Evolutionary conservation across 768 basidiomycete species (phyloP), one percentile per base, ranked within the genome.

Genomic region (Tricholoma hemisulphureum): DNA sequence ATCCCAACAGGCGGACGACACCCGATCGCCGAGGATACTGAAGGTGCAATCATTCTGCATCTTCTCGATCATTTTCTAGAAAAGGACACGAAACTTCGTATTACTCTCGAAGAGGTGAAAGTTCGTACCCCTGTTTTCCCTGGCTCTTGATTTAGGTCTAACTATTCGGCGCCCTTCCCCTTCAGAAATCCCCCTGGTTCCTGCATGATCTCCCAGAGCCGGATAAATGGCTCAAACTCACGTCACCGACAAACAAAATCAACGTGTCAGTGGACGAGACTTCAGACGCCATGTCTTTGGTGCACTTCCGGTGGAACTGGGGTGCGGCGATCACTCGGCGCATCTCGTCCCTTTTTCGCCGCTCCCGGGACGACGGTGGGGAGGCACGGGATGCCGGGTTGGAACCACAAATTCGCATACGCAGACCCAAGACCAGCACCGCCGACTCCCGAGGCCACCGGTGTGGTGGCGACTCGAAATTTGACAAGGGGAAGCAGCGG

Each of bases 21-120:
- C 54, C 81, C 81, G 7, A 59, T 58, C 45, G 71, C 69, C 23
- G 71, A 76, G 37, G 67, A 69, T 18, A 75, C 78, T 2, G 84
- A 88, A 58, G 90, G 88, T 0, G 73, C 75, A 13, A 75, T 83
- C 29, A 86, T 91, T 45, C 78, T 95, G 52, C 77, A 83, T 60
- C 74, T 98, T 43, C 76, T 98, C n/a, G 79, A 86, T 49, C 77
- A 79, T 26, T 75, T 98, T 57, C 79, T 98, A 50, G 83, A 92
- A 72, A 98, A 97, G 77, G 88, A 95, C 63, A 81, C 81, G 5
- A 74, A 68, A 26, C 81, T 80, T 67, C 81, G 95, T 55, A 89
- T 96, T 51, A 88, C 85, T 18, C 80, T 98, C 41, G 82, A 85
- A 26, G 80, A 91, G 63, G 85, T 94, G 64, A 98, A 96, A 84